Conservation (phyloP, 345 rosid genomes). For the Moricandia moricandioides region DNA sequence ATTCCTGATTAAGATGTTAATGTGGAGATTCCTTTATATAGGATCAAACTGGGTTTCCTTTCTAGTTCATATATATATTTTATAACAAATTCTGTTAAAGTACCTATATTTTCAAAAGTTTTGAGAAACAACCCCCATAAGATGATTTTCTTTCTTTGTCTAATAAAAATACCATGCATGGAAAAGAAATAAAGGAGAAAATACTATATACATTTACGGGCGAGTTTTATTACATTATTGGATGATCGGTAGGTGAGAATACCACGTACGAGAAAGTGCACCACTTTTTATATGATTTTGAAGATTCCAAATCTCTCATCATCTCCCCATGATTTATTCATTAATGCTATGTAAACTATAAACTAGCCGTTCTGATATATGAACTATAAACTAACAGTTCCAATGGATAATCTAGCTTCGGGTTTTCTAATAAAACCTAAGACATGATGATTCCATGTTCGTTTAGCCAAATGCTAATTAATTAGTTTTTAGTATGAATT, state of each 20-base stretch:
- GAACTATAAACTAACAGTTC: no score
- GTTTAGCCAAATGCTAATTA: no score
- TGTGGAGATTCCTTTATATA: constrained; percentile 22
- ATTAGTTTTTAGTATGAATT: no score
- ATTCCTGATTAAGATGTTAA: neutral
- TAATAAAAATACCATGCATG: neutral
- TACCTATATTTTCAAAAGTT: neutral
- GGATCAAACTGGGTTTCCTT: constrained; percentile 1
- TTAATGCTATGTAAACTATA: neutral
- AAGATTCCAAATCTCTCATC: constrained; percentile 8
- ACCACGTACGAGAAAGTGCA: constrained; percentile 11
- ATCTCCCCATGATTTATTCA: neutral
- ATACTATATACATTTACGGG: neutral
- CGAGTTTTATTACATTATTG: constrained; percentile 1
- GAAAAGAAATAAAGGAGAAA: neutral
- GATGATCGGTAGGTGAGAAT: constrained; percentile 29
- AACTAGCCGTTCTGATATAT: neutral
- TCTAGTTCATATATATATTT: constrained; percentile 10
- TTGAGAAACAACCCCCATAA: neutral
- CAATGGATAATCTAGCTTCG: no score
- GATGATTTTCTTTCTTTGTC: neutral
- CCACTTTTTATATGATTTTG: neutral
- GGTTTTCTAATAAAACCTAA: no score
- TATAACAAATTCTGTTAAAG: neutral
- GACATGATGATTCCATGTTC: no score